Conservation (phyloP, 768 basidiomycete genomes). For the Kwoniella sp. region DNA sequence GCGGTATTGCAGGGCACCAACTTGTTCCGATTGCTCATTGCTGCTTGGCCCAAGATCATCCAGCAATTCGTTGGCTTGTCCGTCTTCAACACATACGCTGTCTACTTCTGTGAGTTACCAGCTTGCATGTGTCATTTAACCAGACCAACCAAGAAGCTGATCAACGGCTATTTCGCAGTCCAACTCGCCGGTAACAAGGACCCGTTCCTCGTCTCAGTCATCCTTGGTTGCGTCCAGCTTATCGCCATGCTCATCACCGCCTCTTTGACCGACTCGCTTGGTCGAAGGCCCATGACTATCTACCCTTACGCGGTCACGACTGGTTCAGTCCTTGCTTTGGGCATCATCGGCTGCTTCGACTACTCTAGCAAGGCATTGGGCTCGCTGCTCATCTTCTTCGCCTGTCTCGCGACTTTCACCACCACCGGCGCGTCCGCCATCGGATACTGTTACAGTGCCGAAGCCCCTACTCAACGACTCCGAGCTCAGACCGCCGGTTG, state of each 20-base stretch:
- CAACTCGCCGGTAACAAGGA: conserved; percentile 29
- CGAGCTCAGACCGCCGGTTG: conserved; percentile 29
- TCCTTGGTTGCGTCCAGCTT: conserved; percentile 24
- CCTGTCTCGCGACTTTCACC: conserved; percentile 34
- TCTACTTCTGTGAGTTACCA: conserved; percentile 29
- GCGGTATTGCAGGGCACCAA: conserved; percentile 22
- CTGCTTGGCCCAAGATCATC: conserved; percentile 26
- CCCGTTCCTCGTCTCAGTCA: conserved; percentile 29
- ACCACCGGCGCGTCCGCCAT: conserved; percentile 34
- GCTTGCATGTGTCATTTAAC: not conserved
- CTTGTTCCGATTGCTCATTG: conserved; percentile 24
- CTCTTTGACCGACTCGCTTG: conserved; percentile 9
- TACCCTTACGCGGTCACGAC: conserved; percentile 25
- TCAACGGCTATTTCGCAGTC: conserved; percentile 3
- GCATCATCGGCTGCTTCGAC: conserved; percentile 38
- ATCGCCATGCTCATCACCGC: conserved; percentile 21
- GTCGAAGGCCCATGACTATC: conserved; percentile 22
- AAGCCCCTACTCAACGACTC: conserved; percentile 31
- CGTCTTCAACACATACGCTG: conserved; percentile 25
- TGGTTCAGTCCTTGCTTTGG: conserved; percentile 22
- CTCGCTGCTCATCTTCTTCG: conserved; percentile 33
- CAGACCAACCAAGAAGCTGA: too few species aligned
- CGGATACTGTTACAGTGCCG: conserved; percentile 33
- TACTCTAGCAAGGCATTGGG: conserved; percentile 24
- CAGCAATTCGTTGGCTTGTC: conserved; percentile 25